Evolutionary conservation across 495 filamentous ascomycete species (phyloP), one percentile per base, ranked within the genome.

Genomic region (Penicillium paradoxum): DNA sequence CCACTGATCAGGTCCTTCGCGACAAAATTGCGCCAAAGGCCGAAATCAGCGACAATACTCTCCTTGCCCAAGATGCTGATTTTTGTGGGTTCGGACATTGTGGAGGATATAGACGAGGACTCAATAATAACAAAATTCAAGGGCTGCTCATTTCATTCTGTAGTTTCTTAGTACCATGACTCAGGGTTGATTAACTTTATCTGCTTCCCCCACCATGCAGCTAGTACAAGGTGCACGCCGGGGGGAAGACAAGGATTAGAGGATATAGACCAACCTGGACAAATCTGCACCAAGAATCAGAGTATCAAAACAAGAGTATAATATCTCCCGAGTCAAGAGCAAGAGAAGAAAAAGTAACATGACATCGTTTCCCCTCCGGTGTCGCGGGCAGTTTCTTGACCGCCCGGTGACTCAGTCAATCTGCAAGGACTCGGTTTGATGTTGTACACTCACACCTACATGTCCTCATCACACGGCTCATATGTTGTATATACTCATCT

Each of bases 41-140:
- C 88, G 67, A 96, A 92, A 61, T 96, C 91, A 67, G 96, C 84
- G 63, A 96, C 78, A 59, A 96, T 96, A 68, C 84, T 82, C 55
- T 96, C 90, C 64, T 73, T 78, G 38, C 82, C 81, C 21, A 87
- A 67, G 53, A 87, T 85, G 39, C 68, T 72, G 56, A 74, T 72
- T 64, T 76, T 78, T 41, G 72, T 74, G 45, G 73, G 71, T 56
- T 75, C 70, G 22, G 62, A 55, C 74, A 77, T 77, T 42, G 42
- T 53, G 48, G 36, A 48, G 43, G 37, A 60, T 24, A 39, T 33
- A 21, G 19, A 33, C 15, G 22, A 40, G 24, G 40, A 47, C n/a
- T 50, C 30, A 22, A 27, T 49, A 34, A 45, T 36, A 57, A 18
- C 14, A 30, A 39, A 17, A 18, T 29, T 39, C 34, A 49, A 17